Evolutionary conservation across 2,329 filamentous ascomycete species (phyloP).

Genomic region (Penicillium expansum): DNA sequence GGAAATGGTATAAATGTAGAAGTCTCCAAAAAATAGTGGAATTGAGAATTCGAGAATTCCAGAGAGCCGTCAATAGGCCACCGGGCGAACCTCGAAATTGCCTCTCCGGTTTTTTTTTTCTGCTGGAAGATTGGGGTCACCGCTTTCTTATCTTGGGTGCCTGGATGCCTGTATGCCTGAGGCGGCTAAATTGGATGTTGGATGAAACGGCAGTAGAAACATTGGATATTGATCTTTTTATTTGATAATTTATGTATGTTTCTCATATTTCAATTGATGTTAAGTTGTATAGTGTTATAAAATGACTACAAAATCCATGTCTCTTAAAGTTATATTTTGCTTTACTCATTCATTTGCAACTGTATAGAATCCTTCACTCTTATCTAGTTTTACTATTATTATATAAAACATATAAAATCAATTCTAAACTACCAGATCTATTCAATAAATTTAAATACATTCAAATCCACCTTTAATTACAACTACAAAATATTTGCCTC

Average conservation of each 20-base stretch:
- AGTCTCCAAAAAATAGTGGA: neutral
- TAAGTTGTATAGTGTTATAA: neutral
- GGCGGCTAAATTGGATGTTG: neutral
- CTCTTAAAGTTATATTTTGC: neutral
- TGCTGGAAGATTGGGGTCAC: conserved; percentile 10
- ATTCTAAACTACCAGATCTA: neutral
- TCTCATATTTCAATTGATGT: too few relatives aligned
- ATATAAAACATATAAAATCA: neutral
- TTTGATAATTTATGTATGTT: neutral
- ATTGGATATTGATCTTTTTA: neutral
- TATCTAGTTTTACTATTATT: neutral
- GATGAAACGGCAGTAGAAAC: neutral
- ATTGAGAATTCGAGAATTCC: neutral
- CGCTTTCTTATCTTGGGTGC: conserved; percentile 8
- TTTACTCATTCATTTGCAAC: neutral
- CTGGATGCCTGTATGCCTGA: conserved; percentile 6
- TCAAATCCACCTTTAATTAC: neutral
- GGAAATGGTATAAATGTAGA: neutral
- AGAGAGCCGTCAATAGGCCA: neutral
- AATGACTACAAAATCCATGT: neutral
- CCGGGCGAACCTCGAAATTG: neutral
- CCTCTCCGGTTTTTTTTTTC: conserved; percentile 17
- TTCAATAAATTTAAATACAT: neutral
- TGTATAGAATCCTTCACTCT: neutral
- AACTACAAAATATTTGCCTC: neutral